A percentile compares a stretch with the other conserved stretches of the same genome.
phyloP scores from a whole-genome alignment of 495 filamentous ascomycete species.

The Elaphomyces granulatus region DNA sequence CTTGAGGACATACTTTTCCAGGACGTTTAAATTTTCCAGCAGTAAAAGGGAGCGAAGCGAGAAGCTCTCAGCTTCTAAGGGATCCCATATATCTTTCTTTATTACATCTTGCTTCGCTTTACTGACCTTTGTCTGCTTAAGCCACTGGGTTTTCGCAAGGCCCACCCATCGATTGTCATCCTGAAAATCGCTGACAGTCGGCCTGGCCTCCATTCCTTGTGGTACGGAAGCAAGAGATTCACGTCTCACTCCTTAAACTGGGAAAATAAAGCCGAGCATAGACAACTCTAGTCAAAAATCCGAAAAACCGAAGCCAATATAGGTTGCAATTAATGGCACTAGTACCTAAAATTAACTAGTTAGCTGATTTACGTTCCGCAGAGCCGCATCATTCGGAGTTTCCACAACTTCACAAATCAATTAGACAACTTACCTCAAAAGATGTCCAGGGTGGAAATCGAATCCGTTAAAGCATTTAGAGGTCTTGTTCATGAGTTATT shows the following conservation, averaged over 20 bases:
- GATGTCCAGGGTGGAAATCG: slow-evolving; percentile 39
- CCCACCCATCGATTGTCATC: slow-evolving; percentile 70
- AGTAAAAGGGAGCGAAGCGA: slow-evolving; percentile 61
- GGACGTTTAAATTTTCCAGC: slow-evolving; percentile 77
- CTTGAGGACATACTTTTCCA: slow-evolving; percentile 60
- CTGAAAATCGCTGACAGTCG: slow-evolving; percentile 52
- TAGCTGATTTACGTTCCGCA: background rate
- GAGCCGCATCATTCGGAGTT: background rate
- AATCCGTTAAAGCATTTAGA: slow-evolving; percentile 41
- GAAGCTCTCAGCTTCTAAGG: slow-evolving; percentile 67
- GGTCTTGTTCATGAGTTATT: slow-evolving; percentile 47
- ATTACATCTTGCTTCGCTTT: slow-evolving; percentile 77
- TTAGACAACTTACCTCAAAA: slow-evolving; percentile 2
- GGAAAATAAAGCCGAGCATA: background rate
- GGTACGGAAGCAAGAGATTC: slow-evolving; percentile 30
- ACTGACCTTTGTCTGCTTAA: slow-evolving; percentile 45
- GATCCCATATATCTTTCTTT: slow-evolving; percentile 84
- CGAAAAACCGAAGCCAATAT: too few relatives aligned
- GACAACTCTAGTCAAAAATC: too few relatives aligned
- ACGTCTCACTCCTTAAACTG: slow-evolving; percentile 18
- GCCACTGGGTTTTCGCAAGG: slow-evolving; percentile 75
- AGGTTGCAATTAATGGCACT: too few relatives aligned
- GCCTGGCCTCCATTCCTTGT: slow-evolving; percentile 36
- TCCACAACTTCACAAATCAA: background rate
- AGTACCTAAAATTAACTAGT: too few relatives aligned